Evolutionary conservation across 1,284 basidiomycete species (phyloP).

Genomic region (Anthracocystis panici-leucophaei): DNA sequence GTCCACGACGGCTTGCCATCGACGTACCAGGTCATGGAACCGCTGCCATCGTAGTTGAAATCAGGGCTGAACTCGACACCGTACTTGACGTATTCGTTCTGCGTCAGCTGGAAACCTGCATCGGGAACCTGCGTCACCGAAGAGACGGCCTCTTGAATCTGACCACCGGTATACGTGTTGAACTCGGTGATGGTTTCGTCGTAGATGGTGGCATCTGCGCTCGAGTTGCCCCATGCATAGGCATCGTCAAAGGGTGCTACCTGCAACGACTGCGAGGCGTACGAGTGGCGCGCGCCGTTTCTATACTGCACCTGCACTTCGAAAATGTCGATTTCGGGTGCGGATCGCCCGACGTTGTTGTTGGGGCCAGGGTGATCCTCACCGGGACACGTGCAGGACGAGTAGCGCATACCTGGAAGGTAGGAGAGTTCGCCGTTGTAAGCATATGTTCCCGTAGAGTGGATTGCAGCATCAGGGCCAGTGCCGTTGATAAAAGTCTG

Average conservation of each 20-base stretch:
- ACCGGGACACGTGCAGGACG: constrained; percentile 62
- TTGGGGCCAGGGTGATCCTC: constrained; percentile 66
- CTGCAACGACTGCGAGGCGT: constrained; percentile 68
- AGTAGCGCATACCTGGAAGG: constrained; percentile 65
- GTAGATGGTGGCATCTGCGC: constrained; percentile 54
- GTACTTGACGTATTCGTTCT: constrained; percentile 49
- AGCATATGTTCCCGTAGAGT: constrained; percentile 59
- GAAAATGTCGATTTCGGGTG: constrained; percentile 69
- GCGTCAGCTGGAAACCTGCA: constrained; percentile 51
- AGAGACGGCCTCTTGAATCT: constrained; percentile 68
- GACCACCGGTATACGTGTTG: constrained; percentile 66
- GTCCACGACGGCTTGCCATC: constrained; percentile 66
- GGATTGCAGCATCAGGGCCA: constrained; percentile 49
- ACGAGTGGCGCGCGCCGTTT: constrained; percentile 49
- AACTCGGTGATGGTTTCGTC: constrained; percentile 46
- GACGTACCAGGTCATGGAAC: constrained; percentile 64
- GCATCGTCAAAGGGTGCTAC: constrained; percentile 67
- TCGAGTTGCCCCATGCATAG: constrained; percentile 59
- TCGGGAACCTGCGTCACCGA: constrained; percentile 59
- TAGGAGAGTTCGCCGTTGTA: constrained; percentile 47
- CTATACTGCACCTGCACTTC: constrained; percentile 73
- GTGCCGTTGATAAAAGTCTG: constrained; percentile 58
- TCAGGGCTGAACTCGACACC: constrained; percentile 69
- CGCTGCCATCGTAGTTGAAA: constrained; percentile 57
- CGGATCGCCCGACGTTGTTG: constrained; percentile 61